Evolutionary conservation across 306 rosid genomes (phyloP), one percentile per base, ranked within the genome.

Genomic region (Amphicarpaea edgeworthii): DNA sequence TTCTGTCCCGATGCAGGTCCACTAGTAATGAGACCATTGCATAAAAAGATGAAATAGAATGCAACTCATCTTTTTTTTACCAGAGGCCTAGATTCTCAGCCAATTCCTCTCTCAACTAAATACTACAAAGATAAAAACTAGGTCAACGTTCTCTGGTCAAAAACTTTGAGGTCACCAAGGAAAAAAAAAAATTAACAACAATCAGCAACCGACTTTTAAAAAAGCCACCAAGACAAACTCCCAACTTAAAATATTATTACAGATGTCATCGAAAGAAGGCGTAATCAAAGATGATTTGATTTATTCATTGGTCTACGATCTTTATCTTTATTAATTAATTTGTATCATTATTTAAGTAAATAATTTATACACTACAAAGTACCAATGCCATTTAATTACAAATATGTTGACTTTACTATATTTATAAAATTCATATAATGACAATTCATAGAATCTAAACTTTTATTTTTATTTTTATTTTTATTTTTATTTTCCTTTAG

Each of bases 1-100:
- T 76, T 81, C 86, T 79, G 87, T 82, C 80, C 76, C 83, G 34
- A 84, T 68, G 84, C 90, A 86, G 88, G 85, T 83, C 95, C 93
- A 89, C 90, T 30, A 24, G 2, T 83, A 64, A 19, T 70, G 54
- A 54, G 83, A 77, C 77, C 84, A 87, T 72, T 86, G 89, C 93
- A 87, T 90, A 62, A 90, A 92, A 89, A 88, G 93, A 84, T 84
- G 91, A 79, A 88, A 85, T 78, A 73, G 63, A 85, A 87, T 64
- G 81, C 85, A 82, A 75, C 81, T 73, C 68, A 83, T 88, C 89
- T 81, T 81, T 83, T 81, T 83, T 83, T 81, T 83, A 83, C 80
- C 80, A 73, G 78, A 73, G 80, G 75, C 78, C 58, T 65, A 77
- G 57, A 67, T 60, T 85, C 86, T 67, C 76, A 59, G 50, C 66